Percentiles rank a stretch among this genome's conserved stretches.
phyloP scores from a whole-genome alignment of 169 alveolate species.

The Cryptosporidium sp. region DNA sequence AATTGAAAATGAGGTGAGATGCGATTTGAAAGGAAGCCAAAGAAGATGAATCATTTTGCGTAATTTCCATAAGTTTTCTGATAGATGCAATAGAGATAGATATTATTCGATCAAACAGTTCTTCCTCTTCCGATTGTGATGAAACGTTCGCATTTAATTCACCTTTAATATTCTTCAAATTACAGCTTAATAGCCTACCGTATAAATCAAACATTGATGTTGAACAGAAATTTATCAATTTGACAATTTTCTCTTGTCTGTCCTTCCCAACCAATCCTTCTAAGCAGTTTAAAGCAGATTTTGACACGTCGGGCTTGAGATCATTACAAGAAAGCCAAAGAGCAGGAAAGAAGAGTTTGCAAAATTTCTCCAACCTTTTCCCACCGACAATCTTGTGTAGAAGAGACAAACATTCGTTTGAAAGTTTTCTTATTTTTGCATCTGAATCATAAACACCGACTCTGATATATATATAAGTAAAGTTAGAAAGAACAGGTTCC shows the following conservation, averaged over 20 bases:
- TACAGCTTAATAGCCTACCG: slow-evolving; percentile 49
- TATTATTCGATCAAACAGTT: slow-evolving; percentile 39
- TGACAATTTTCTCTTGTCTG: background rate
- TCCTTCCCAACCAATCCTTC: slow-evolving; percentile 14
- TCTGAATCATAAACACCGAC: slow-evolving; percentile 65
- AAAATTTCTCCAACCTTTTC: slow-evolving; percentile 17
- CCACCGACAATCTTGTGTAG: slow-evolving; percentile 61
- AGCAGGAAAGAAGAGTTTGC: slow-evolving; percentile 52
- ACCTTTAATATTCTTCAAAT: slow-evolving; percentile 23
- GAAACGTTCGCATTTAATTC: slow-evolving; percentile 56
- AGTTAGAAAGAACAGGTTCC: slow-evolving; percentile 51
- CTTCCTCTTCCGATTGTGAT: slow-evolving; percentile 55
- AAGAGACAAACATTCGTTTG: slow-evolving; percentile 50
- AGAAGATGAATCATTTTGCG: background rate
- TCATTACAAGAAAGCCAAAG: slow-evolving; percentile 67
- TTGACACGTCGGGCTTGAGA: slow-evolving; percentile 51
- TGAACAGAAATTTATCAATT: background rate
- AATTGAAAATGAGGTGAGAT: slow-evolving; percentile 15
- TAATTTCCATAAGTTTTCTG: slow-evolving; percentile 11
- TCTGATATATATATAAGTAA: slow-evolving; percentile 47
- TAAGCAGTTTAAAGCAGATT: slow-evolving; percentile 32
- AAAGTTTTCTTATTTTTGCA: slow-evolving; percentile 35
- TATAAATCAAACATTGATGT: slow-evolving; percentile 29
- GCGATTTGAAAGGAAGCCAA: background rate
- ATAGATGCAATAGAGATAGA: slow-evolving; percentile 39